These are phyloP conservation scores for Ophiostoma pallidulum DNA, from an alignment of 2,329 filamentous ascomycete genomes.

Conservation along the genomic window DNA sequence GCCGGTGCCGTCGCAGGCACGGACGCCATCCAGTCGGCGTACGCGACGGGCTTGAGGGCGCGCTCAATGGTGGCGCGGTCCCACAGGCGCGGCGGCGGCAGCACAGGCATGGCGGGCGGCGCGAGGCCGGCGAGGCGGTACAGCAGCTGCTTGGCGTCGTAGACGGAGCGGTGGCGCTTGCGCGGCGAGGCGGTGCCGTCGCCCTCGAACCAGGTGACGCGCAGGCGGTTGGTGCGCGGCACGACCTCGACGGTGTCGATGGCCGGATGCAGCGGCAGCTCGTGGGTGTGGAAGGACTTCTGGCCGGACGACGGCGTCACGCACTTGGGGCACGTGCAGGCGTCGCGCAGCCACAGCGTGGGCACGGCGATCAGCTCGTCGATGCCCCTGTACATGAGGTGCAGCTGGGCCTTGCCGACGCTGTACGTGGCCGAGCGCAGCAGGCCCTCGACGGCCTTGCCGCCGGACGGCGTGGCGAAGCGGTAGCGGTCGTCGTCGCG, in stretches of 20 bases:
- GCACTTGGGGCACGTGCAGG: conserved; percentile 47
- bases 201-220: conserved; percentile 6
- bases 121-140: conserved; percentile 29
- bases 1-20: conserved; percentile 28
- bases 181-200: neutral
- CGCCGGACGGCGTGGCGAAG: too few relatives aligned
- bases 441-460: too few relatives aligned
- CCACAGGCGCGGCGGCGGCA: conserved; percentile 31
- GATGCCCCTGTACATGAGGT: neutral
- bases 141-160: conserved; percentile 7
- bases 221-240: conserved; percentile 7
- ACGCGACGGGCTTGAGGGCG: conserved; percentile 48
- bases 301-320: conserved; percentile 50
- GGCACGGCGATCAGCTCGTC: neutral
- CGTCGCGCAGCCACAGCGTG: conserved; percentile 40
- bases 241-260: neutral
- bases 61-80: conserved; percentile 27
- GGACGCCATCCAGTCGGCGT: conserved; percentile 58
- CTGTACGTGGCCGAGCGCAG: too few relatives aligned
- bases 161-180: neutral
- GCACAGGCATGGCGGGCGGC: conserved; percentile 27
- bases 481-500: too few relatives aligned
- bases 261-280: conserved; percentile 41
- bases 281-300: conserved; percentile 54
- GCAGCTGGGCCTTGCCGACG: too few relatives aligned